Base-by-base conservation (phyloP, 2,329 filamentous ascomycete genomes). In the Helicocarpus griseus region DNA sequence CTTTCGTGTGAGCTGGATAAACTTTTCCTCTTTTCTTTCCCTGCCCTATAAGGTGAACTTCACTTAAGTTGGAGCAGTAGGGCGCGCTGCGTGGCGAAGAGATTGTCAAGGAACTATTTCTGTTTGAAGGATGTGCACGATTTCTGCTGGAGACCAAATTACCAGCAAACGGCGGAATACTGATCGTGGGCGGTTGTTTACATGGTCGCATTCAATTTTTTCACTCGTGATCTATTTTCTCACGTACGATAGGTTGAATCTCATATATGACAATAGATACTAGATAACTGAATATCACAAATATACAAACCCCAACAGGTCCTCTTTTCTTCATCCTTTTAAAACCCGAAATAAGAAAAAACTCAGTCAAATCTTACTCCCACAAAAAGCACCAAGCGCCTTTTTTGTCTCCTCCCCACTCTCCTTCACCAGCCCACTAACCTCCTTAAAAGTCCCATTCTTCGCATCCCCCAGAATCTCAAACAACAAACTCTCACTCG, bases 401-500 rank as follows among this genome's bases (percentile, higher is more conserved):
- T 74, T 76, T 72, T 80, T 88, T 0, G 90, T 95, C 58, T 81
- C 82, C 44, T 76, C 73, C 60, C 79, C 78, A 6, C 78, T 83
- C 60, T 88, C 87, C 76, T 91, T 95, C 52, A 97, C 86, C 52
- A 96, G 63, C 50, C 75, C 77, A 56, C 86, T 83, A 44, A 96
- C 76, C 22, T 75, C 75, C 71, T 79, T 85, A 65, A 96, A 96
- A 51, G 69, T 81, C 1, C 76, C 70, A 60, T 84, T 80, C 11
- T 71, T 76, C 5, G 91, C 88, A 71, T 96, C 90, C 17, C 87
- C 88, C 73, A 96, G 79, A 61, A 82, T 82, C 74, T 97, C 90
- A 71, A 94, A 97, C 64, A 96, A 71, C 71, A 87, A 85, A 68
- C 87, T 86, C 79, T 97, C 91, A 68, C 87, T 93, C 22, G 85